Base-by-base conservation (phyloP, 2,329 filamentous ascomycete species). In the Cladosporium phlei region DNA sequence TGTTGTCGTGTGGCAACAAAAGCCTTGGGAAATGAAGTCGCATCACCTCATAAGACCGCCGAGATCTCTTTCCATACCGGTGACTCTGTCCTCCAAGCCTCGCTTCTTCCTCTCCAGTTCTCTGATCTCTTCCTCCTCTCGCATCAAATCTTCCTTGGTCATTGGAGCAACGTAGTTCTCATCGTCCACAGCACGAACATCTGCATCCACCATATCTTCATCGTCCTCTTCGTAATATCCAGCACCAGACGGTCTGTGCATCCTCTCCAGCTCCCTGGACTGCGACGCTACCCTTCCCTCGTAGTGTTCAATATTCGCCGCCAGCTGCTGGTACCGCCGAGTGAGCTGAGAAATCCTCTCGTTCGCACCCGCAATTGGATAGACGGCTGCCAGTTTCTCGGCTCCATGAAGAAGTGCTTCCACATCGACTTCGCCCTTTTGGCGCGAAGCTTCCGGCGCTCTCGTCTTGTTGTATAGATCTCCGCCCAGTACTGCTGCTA, bases 361-460 rank as follows among this genome's bases (percentile, higher is more conserved):
- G 12, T 77, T 66, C 4, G 87, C 88, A 4, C 89, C 90, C 0
- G 85, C 78, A 21, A 95, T 77, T 25, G 88, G 85, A 62, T 96
- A 97, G 21, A 96, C 90, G 34, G 78, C 78, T 57, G 89, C 90
- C 22, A 97, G 77, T 72, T 89, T 95, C 72, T 96, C 89, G 1
- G 90, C 91, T 1, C 91, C 90, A 44, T 79, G 76, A 17, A 98
- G 75, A 22, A 98, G 70, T 1, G 95, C 76, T 59, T 95, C 87
- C 3, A 97, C 82, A 65, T 97, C 88, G 2, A 96, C 76, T 19
- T 94, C 88, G 8, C 83, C 84, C 52, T 76, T 79, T 28, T 58
- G 54, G 11, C 58, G 46, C 46, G 62, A 75, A 52, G 68, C 79
- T 53, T 71, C 76, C 4, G 77, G 79, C 49, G 74, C 73, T 48